A percentile compares a stretch with the other conserved stretches of the same genome.
phyloP scores from a whole-genome alignment of 1,284 basidiomycete genomes.

The Takashimella koratensis region DNA sequence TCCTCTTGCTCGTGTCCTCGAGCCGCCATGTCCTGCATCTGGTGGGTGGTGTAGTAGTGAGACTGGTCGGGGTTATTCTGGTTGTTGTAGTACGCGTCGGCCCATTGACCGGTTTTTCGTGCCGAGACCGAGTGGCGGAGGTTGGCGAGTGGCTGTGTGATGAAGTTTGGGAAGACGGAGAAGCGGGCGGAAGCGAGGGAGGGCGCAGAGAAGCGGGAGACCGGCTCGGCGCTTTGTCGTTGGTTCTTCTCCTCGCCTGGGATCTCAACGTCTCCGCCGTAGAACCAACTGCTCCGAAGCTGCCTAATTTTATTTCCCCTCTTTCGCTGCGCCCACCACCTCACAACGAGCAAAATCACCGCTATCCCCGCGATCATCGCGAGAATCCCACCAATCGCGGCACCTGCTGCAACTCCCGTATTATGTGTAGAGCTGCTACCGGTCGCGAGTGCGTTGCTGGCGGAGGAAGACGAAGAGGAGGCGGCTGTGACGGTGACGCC shows the following conservation, averaged over 20 bases:
- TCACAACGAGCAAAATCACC: background rate
- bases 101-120: background rate
- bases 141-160: background rate
- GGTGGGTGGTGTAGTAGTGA: background rate
- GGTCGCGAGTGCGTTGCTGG: background rate
- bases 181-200: background rate
- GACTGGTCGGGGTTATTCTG: background rate
- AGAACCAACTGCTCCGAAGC: background rate
- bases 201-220: background rate
- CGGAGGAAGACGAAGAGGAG: background rate
- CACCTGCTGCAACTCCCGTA: background rate
- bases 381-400: background rate
- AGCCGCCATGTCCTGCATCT: background rate
- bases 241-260: background rate
- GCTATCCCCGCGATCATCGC: background rate
- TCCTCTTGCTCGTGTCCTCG: background rate
- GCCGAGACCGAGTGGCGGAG: background rate
- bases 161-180: background rate
- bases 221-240: background rate
- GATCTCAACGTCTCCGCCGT: background rate
- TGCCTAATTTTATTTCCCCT: background rate
- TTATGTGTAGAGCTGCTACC: background rate
- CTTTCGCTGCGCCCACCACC: background rate
- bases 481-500: background rate
- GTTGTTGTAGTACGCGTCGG: background rate